phyloP scores from a whole-genome alignment of 495 filamentous ascomycete genomes.

The Daldinia concentrica region DNA sequence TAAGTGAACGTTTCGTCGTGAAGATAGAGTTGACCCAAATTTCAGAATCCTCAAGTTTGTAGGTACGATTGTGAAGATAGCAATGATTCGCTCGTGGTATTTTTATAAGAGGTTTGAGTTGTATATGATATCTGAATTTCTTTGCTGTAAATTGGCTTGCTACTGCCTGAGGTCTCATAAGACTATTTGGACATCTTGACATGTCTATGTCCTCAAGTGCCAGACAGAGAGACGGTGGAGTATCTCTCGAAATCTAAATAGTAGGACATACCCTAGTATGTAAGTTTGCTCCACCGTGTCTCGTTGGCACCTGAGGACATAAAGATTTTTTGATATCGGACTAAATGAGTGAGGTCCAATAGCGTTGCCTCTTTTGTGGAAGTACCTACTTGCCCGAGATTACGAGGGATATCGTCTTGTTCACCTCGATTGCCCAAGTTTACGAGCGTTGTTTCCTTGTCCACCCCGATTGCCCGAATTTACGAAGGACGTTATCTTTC shows the following conservation, averaged over 20 bases:
- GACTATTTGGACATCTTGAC: slow-evolving; percentile 13
- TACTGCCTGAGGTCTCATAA: slow-evolving; percentile 10
- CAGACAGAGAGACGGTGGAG: too few relatives aligned
- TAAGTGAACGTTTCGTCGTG: not conserved
- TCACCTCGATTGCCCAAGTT: too few relatives aligned
- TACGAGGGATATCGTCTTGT: too few relatives aligned
- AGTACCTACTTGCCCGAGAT: not conserved
- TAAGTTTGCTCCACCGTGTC: too few relatives aligned
- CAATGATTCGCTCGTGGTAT: not conserved
- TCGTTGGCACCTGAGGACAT: too few relatives aligned
- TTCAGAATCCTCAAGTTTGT: not conserved
- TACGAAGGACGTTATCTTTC: too few relatives aligned
- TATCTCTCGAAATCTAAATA: too few relatives aligned
- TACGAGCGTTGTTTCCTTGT: too few relatives aligned
- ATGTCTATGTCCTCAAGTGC: too few relatives aligned
- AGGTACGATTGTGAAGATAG: not conserved
- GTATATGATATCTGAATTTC: not conserved
- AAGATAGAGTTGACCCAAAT: not conserved
- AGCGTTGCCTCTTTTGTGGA: not conserved
- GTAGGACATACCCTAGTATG: too few relatives aligned
- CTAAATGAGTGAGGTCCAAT: not conserved
- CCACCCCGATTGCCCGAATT: too few relatives aligned
- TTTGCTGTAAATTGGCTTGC: slow-evolving; percentile 15
- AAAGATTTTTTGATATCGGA: not conserved
- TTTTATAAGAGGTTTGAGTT: slow-evolving; percentile 8